Conservation (phyloP, 164 flowering plant species). For the Stephania cephalantha region DNA sequence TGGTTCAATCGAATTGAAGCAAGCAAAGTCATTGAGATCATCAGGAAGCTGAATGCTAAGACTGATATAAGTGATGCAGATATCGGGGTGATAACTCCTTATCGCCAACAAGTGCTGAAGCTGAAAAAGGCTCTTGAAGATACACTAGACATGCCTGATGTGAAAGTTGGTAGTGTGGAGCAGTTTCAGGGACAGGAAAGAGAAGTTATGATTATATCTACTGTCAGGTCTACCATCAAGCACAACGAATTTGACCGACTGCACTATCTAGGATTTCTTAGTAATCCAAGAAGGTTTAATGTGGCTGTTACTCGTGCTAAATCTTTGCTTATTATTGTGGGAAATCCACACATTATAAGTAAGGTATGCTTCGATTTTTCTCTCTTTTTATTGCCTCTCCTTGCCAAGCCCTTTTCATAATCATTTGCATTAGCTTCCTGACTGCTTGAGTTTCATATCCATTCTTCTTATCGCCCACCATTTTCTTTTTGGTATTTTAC, state of each 20-base stretch:
- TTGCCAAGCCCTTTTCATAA: background rate
- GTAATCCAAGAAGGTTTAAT: constrained; percentile 93
- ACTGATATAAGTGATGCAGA: constrained; percentile 39
- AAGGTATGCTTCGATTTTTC: constrained; percentile 41
- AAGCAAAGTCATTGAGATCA: constrained; percentile 75
- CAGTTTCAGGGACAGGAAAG: constrained; percentile 96
- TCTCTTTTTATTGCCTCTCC: background rate
- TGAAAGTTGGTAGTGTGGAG: constrained; percentile 95
- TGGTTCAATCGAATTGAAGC: constrained; percentile 96
- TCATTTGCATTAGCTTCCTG: background rate
- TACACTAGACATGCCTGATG: constrained; percentile 30
- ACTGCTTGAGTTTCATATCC: background rate
- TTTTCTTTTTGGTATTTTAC: background rate
- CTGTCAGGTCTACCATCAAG: constrained; percentile 85
- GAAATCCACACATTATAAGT: constrained; percentile 85
- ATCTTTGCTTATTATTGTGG: constrained; percentile 69
- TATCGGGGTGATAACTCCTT: constrained; percentile 92
- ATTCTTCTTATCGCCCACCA: background rate
- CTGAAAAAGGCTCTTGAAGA: constrained; percentile 57
- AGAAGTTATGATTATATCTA: constrained; percentile 74
- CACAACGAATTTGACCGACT: constrained; percentile 74
- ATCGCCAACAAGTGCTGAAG: constrained; percentile 81
- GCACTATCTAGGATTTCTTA: constrained; percentile 74
- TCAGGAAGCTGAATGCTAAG: constrained; percentile 32
- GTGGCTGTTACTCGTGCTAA: constrained; percentile 90